Base-by-base conservation (phyloP, 805 yeast species). In the Wickerhamomyces strasburgensis region DNA sequence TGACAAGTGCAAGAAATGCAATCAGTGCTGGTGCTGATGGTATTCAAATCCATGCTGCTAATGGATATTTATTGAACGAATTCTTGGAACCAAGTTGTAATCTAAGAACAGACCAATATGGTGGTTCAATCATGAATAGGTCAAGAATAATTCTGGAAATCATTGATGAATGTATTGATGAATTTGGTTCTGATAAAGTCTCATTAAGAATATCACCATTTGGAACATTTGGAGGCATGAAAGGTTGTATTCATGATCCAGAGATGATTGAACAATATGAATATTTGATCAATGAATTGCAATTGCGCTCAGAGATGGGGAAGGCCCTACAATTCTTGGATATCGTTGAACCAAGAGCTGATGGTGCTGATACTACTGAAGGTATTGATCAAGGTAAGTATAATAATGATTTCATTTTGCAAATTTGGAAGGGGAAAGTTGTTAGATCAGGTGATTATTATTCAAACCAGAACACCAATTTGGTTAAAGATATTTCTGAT, bases 21-120 rank as follows among this genome's bases (percentile, higher is more conserved):
- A 47, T 61, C 19, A 55, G 45, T 5, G 57, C 58, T 10, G 65
- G 62, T 29, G 64, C 64, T 34, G 85, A 80, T 55, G 78, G 77
- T 46, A 70, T 82, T 25, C 84, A 82, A 57, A 62, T 81, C 34
- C 87, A 80, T 52, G 65, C 65, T 28, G 86, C 86, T 14, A 78
- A 78, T 54, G 85, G 87, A 8, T 80, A 75, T 51, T 56, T 81
- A 39, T 47, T 76, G 29, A 66, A 70, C 54, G 73, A 75, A 56
- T 79, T 81, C 47, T 50, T 78, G 43, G 72, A 75, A 28, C 64
- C 66, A 6, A 43, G 57, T 6, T 58, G 68, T 31, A 67, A 68
- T 51, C 58, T 68, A 33, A 55, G 68, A 58, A 65, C 67, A 6
- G 80, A 74, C 52, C 62, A 71, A 43, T 75, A 73, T 47, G 80